phyloP scores from a whole-genome alignment of 345 rosid species.

The Citrus cavaleriei region DNA sequence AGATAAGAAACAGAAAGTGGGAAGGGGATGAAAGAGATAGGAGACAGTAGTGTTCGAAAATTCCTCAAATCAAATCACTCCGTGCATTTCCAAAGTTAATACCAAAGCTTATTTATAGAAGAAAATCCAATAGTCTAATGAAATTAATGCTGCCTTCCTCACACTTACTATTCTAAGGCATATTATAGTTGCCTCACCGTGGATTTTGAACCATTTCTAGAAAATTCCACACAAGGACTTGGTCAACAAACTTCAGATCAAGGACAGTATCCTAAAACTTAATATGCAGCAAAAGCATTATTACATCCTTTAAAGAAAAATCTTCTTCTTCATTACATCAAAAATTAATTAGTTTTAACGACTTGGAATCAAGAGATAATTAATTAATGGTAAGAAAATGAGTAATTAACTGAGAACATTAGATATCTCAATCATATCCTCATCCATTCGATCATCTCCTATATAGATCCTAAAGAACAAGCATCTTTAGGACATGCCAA shows the following conservation, averaged over 20 bases:
- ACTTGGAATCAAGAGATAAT: too few relatives aligned
- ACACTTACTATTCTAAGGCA: background rate
- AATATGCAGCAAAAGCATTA: background rate
- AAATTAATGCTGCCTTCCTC: background rate
- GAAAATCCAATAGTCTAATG: background rate
- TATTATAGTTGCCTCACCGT: background rate
- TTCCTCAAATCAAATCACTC: background rate
- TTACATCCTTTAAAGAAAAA: background rate
- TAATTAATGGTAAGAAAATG: too few relatives aligned
- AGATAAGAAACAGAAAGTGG: background rate
- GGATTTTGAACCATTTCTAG: background rate
- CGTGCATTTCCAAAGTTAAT: background rate
- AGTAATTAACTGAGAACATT: too few relatives aligned
- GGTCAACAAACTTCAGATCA: background rate
- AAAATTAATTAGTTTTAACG: too few relatives aligned
- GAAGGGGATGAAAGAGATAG: background rate
- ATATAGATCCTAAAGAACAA: too few relatives aligned
- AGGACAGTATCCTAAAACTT: background rate
- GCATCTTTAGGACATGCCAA: too few relatives aligned
- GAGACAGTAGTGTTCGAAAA: background rate
- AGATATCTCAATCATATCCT: too few relatives aligned
- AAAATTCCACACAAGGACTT: background rate
- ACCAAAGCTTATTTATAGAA: background rate
- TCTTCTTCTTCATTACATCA: background rate
- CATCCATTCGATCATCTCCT: too few relatives aligned